Base-by-base conservation (phyloP, 345 rosid genomes). In the Xanthoceras sorbifolium region DNA sequence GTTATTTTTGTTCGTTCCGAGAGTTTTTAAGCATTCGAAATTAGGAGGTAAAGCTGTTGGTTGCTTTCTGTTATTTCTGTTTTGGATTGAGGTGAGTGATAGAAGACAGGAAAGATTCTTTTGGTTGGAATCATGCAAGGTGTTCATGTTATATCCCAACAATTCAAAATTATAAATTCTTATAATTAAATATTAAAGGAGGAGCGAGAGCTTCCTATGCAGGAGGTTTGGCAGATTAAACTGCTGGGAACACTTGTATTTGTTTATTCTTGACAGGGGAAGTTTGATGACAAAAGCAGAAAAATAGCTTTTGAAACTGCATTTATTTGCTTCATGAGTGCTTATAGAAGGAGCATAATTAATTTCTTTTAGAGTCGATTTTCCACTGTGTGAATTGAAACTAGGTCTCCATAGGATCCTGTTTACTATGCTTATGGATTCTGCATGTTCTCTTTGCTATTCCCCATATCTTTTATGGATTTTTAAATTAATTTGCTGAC, bases 91-190 rank as follows among this genome's bases (percentile, higher is more conserved):
- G 44, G 26, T 31, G 26, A 34, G 26, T 17, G 0, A 32, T 32
- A 32, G 4, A 32, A 32, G 36, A 32, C 36, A 32, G 36, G 36
- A 32, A 4, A 32, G 36, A 32, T 32, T 32, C 36, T 32, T 42
- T 42, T 42, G 46, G 46, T 42, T 42, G 15, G 46, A 42, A 2
- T 42, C 46, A 2, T 50, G 34, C 17, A 15, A 46, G 60, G 57
- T 15, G 40, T 40, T 69, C n/a, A n/a, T n/a, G n/a, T n/a, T n/a
- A n/a, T n/a, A n/a, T n/a, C n/a, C n/a, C n/a, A n/a, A n/a, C n/a
- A n/a, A n/a, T n/a, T n/a, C n/a, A n/a, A 55, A 69, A 31, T 8
- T 69, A 69, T 54, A 69, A 67, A 20, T 11, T 66, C 50, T n/a
- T 38, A n/a, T 38, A 22, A 66, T 67, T 67, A 18, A 69, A 18